Evolutionary conservation across 176 grass and related monocot species (phyloP).

Genomic region (Stipa capillata): DNA sequence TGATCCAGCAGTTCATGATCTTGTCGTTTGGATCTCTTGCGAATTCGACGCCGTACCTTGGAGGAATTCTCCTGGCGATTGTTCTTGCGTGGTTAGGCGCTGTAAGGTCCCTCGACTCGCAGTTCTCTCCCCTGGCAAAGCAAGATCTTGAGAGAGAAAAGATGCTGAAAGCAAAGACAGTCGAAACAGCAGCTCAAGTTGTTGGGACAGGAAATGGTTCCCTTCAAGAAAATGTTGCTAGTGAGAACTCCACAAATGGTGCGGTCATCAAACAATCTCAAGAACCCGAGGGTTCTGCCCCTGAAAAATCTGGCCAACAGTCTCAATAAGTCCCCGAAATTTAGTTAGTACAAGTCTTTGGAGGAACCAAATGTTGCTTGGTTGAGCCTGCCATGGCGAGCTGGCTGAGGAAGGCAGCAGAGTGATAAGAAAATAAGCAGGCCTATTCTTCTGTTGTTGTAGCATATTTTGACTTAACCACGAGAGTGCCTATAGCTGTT

Average conservation of each 20-base stretch:
- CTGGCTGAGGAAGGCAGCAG: neutral
- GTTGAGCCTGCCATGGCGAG: neutral
- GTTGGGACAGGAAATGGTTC: conserved; percentile 28
- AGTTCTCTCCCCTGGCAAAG: conserved; percentile 91
- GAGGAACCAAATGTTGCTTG: conserved; percentile 22
- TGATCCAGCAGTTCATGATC: conserved; percentile 99
- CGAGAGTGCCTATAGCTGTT: neutral
- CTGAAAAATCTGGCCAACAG: conserved; percentile 43
- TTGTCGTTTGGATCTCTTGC: conserved; percentile 90
- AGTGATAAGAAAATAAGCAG: conserved; percentile 32
- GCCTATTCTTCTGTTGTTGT: conserved; percentile 45
- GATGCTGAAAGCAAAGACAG: conserved; percentile 39
- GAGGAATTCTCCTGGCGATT: conserved; percentile 91
- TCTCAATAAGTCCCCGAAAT: conserved; percentile 32
- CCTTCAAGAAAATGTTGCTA: conserved; percentile 33
- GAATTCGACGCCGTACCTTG: conserved; percentile 87
- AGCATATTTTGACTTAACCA: conserved; percentile 23
- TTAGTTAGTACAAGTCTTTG: conserved; percentile 29
- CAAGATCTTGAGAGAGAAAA: conserved; percentile 78
- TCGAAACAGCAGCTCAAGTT: conserved; percentile 36
- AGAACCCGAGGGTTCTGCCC: conserved; percentile 39
- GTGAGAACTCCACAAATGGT: conserved; percentile 35
- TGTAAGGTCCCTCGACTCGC: conserved; percentile 73
- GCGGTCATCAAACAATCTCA: conserved; percentile 16
- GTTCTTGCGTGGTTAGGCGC: conserved; percentile 83